These are phyloP conservation scores for Ceratobasidium sp. DNA, from an alignment of 1,284 basidiomycete species.

Conservation along the genomic window DNA sequence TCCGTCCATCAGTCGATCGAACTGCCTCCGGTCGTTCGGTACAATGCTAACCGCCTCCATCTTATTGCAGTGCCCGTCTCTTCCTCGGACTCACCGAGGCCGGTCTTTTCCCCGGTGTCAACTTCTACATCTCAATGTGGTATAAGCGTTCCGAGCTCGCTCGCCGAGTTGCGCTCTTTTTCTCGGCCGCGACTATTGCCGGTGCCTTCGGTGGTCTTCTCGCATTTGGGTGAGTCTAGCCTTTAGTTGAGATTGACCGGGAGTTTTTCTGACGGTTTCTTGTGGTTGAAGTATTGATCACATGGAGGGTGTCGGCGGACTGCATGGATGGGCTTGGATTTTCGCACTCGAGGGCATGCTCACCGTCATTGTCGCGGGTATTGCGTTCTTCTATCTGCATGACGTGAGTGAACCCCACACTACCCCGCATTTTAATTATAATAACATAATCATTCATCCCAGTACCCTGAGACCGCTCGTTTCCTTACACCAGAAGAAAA, in stretches of 20 bases:
- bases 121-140: conserved; percentile 60
- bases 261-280: background rate
- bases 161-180: conserved; percentile 61
- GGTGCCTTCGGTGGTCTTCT: conserved; percentile 56
- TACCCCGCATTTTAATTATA: background rate
- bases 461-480: conserved; percentile 44
- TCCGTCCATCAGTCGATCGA: background rate
- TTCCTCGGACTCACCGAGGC: conserved; percentile 51
- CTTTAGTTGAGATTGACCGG: background rate
- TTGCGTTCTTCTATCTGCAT: conserved; percentile 48
- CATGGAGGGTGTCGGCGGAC: conserved; percentile 44
- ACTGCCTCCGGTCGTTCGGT: background rate
- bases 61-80: conserved; percentile 36
- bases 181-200: conserved; percentile 59
- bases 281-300: conserved; percentile 41
- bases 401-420: conserved; percentile 33
- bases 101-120: conserved; percentile 59
- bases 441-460: background rate
- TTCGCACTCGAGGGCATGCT: conserved; percentile 49
- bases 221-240: conserved; percentile 38
- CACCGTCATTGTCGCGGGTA: conserved; percentile 46
- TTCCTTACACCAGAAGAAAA: conserved; percentile 49
- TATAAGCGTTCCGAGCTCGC: conserved; percentile 55
- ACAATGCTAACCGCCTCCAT: background rate
- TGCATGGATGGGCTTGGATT: conserved; percentile 50